Conservation (phyloP, 805 yeast species). For the Dipodascopsis uninucleata region DNA sequence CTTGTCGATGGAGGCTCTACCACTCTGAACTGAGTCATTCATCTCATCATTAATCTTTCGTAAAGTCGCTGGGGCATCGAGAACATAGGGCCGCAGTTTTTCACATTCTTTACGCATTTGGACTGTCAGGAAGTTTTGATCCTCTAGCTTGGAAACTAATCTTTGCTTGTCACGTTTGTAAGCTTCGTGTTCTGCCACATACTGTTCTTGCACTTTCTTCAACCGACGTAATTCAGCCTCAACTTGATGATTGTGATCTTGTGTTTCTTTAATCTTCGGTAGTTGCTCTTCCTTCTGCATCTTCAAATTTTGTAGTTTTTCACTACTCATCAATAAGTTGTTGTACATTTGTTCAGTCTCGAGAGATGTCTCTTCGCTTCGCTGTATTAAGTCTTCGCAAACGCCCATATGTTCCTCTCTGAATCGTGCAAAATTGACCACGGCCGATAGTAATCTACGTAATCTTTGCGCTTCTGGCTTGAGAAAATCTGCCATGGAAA, state of each 20-base stretch:
- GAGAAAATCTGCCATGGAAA: constrained; percentile 65
- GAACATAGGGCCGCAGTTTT: constrained; percentile 55
- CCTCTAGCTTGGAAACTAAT: constrained; percentile 57
- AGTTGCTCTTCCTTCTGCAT: constrained; percentile 30
- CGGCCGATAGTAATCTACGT: constrained; percentile 68
- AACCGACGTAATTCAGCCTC: constrained; percentile 61
- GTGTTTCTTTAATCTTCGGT: constrained; percentile 38
- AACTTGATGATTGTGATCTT: constrained; percentile 50
- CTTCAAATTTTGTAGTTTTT: constrained; percentile 21
- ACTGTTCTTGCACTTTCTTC: constrained; percentile 58
- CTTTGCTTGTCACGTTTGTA: constrained; percentile 63
- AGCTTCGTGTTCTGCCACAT: constrained; percentile 57
- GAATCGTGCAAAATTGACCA: constrained; percentile 80
- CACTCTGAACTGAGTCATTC: constrained; percentile 43
- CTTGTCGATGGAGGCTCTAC: constrained; percentile 39
- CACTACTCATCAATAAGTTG: constrained; percentile 9
- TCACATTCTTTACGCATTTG: constrained; percentile 59
- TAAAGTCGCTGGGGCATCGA: constrained; percentile 57
- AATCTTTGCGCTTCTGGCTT: constrained; percentile 72
- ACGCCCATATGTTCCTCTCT: constrained; percentile 72
- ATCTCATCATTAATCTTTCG: constrained; percentile 52
- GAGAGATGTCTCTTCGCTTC: constrained; percentile 32
- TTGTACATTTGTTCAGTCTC: constrained; percentile 19
- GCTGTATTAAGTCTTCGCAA: constrained; percentile 58
- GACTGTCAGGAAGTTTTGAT: constrained; percentile 52